Evolutionary conservation across 805 yeast species (phyloP).

Genomic region (Cyberlindnera subsufficiens): DNA sequence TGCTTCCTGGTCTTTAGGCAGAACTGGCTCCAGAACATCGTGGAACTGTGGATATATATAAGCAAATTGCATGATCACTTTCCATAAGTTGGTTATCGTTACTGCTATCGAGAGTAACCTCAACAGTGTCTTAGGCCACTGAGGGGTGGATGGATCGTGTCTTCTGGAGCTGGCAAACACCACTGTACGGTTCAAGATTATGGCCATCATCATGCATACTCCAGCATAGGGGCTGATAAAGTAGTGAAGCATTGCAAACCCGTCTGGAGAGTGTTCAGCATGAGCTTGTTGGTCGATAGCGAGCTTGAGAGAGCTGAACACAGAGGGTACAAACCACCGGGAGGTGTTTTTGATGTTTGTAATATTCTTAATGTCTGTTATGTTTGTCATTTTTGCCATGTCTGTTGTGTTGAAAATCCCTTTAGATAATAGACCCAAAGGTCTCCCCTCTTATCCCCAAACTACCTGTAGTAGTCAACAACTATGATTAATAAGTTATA

Average conservation of each 20-base stretch:
- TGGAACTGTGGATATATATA: conserved; percentile 1
- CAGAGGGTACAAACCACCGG: background rate
- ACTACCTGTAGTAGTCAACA: too few relatives aligned
- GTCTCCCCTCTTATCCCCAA: too few relatives aligned
- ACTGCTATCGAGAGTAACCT: conserved; percentile 32
- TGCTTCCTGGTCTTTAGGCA: conserved; percentile 3
- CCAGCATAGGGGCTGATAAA: conserved; percentile 45
- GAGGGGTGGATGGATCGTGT: background rate
- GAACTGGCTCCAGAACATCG: conserved; percentile 1
- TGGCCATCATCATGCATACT: conserved; percentile 51
- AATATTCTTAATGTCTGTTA: too few relatives aligned
- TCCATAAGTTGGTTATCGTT: conserved; percentile 24
- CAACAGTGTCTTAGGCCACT: conserved; percentile 27
- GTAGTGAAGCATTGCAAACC: conserved; percentile 29
- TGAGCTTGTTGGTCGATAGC: conserved; percentile 12
- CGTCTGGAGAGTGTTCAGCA: conserved; percentile 1
- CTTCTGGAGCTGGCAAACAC: conserved; percentile 49
- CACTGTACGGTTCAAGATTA: conserved; percentile 50
- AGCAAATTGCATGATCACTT: conserved; percentile 10
- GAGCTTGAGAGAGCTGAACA: conserved; percentile 1
- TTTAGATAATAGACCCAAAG: too few relatives aligned
- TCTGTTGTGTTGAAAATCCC: too few relatives aligned
- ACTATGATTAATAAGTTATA: too few relatives aligned
- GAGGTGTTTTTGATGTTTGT: background rate
- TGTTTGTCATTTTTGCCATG: too few relatives aligned